Conservation (phyloP, 345 rosid species). For the Pugionium cornutum region DNA sequence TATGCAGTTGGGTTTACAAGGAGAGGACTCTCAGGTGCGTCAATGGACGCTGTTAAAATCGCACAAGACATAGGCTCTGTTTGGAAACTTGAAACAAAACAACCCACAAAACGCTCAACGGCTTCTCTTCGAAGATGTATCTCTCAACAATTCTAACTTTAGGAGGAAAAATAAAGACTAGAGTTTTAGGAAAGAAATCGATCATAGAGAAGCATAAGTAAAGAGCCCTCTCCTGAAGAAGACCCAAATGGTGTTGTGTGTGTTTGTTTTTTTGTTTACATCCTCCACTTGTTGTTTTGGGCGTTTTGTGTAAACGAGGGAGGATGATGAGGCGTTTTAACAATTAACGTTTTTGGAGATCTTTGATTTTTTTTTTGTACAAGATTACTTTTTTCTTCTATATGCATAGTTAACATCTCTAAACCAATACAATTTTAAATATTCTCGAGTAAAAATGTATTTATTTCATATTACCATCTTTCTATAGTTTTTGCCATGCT, state of each 20-base stretch:
- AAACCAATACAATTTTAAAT: slow-evolving; percentile 10
- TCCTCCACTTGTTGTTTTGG: too few relatives aligned
- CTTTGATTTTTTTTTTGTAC: slow-evolving; percentile 28
- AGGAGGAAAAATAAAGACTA: slow-evolving; percentile 9
- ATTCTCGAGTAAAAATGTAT: neutral
- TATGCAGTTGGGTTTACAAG: slow-evolving; percentile 88
- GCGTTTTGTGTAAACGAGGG: too few relatives aligned
- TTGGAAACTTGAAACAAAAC: slow-evolving; percentile 77
- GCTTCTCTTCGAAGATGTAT: slow-evolving; percentile 68
- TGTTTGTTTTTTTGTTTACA: too few relatives aligned
- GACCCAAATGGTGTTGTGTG: too few relatives aligned
- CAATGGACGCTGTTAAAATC: slow-evolving; percentile 66
- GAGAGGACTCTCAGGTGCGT: slow-evolving; percentile 83
- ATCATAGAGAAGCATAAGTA: neutral
- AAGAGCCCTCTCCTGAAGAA: too few relatives aligned
- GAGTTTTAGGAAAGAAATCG: slow-evolving; percentile 35
- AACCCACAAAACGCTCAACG: slow-evolving; percentile 48
- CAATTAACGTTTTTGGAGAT: slow-evolving; percentile 5
- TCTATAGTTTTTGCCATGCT: neutral
- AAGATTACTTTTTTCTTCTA: slow-evolving; percentile 9
- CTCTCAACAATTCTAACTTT: slow-evolving; percentile 60
- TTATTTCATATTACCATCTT: neutral
- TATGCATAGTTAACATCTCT: slow-evolving; percentile 20
- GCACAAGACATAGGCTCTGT: slow-evolving; percentile 72
- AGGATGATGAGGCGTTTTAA: too few relatives aligned